A percentile compares a stretch with the other conserved stretches of the same genome.
Conservation (phyloP, 108 stramenopile species). For the Discostella stelligeroides region DNA sequence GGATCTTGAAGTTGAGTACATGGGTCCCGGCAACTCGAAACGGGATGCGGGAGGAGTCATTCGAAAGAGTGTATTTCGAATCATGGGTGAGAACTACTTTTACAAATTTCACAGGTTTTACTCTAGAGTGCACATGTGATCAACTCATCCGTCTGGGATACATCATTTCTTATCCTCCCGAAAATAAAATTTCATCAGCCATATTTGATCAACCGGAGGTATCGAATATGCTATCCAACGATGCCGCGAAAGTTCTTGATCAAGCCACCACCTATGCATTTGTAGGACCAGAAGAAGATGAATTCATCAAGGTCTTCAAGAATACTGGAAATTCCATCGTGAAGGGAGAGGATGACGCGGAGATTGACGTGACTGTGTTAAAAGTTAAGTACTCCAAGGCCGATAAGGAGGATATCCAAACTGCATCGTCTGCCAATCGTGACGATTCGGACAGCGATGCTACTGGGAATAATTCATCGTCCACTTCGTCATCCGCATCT, state of each 20-base stretch:
- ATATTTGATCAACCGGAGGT: constrained; percentile 21
- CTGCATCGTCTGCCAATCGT: background rate
- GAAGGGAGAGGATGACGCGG: constrained; percentile 1
- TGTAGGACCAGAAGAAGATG: constrained; percentile 15
- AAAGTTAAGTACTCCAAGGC: constrained; percentile 27
- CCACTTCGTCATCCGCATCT: background rate
- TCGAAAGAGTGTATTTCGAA: constrained; percentile 29
- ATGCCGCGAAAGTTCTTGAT: constrained; percentile 23
- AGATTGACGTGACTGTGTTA: constrained; percentile 25
- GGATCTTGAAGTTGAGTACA: constrained; percentile 20
- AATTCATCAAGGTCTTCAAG: constrained; percentile 27
- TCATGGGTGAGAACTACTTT: constrained; percentile 47
- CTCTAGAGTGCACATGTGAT: no score
- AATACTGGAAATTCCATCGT: constrained; percentile 29
- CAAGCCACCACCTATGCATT: constrained; percentile 38
- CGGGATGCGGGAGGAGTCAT: constrained; percentile 13
- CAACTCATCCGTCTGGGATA: no score
- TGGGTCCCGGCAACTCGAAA: background rate
- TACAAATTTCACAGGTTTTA: no score
- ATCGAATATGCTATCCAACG: constrained; percentile 8
- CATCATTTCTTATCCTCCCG: no score
- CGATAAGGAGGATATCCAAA: background rate
- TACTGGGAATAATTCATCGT: background rate
- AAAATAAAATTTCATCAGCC: constrained; percentile 9
- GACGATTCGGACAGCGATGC: background rate